A percentile compares a stretch with the other conserved stretches of the same genome.
These are phyloP conservation scores for Trichoderma citrinoviride DNA, from an alignment of 2,329 filamentous ascomycete genomes.

Conservation along the genomic window DNA sequence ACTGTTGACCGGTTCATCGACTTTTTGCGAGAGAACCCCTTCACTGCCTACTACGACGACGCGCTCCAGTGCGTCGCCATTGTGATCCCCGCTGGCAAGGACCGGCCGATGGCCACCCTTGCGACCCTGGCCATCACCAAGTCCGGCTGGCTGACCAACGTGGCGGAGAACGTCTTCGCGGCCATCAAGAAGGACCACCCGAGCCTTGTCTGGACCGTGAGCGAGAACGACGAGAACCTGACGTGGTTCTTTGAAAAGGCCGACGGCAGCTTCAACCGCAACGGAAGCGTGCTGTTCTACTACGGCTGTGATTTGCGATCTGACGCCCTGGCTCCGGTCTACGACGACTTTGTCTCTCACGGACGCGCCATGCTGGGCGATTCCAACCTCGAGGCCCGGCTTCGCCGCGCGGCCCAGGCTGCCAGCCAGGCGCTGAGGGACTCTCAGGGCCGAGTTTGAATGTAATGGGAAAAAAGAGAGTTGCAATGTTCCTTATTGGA, in stretches of 20 bases:
- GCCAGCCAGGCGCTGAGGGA: conserved; percentile 53
- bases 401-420: conserved; percentile 72
- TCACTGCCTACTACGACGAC: conserved; percentile 94
- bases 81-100: conserved; percentile 70
- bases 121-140: conserved; percentile 92
- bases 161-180: conserved; percentile 92
- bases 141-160: conserved; percentile 88
- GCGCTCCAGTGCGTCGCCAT: conserved; percentile 89
- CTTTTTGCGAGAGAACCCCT: conserved; percentile 70
- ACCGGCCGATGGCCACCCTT: conserved; percentile 71
- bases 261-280: conserved; percentile 81
- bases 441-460: conserved; percentile 27
- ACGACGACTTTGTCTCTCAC: conserved; percentile 79
- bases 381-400: conserved; percentile 81
- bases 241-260: conserved; percentile 99
- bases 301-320: conserved; percentile 81
- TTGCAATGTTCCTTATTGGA: conserved; percentile 16
- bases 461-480: neutral
- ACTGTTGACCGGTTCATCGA: conserved; percentile 86
- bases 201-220: conserved; percentile 93
- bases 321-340: conserved; percentile 72
- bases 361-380: conserved; percentile 86
- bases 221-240: conserved; percentile 91
- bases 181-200: conserved; percentile 92
- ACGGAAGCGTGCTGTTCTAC: conserved; percentile 93